A percentile compares a stretch with the other conserved stretches of the same genome.
Conservation (phyloP, 2,329 filamentous ascomycete genomes). For the Helotiales sp. region DNA sequence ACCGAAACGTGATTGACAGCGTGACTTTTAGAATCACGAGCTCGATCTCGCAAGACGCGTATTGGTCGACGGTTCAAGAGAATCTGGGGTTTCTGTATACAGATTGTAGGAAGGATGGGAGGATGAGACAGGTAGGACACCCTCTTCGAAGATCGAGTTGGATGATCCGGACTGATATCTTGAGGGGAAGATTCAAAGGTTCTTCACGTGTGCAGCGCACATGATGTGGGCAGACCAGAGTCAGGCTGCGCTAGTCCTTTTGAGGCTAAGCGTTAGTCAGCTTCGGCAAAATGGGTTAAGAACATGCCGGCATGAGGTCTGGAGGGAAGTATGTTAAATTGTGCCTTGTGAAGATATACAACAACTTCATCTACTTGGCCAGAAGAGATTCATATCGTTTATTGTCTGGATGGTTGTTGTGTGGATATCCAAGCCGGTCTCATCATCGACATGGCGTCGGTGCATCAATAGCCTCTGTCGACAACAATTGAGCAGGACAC, state of each 20-base stretch:
- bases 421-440: no score
- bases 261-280: not conserved
- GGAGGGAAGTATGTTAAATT: no score
- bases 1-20: slow-evolving; percentile 18
- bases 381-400: no score
- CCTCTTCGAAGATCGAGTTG: slow-evolving; percentile 5
- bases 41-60: slow-evolving; percentile 5
- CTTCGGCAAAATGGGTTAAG: not conserved
- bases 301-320: not conserved
- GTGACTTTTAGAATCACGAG: slow-evolving; percentile 30
- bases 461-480: not conserved
- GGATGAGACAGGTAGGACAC: slow-evolving; percentile 20
- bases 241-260: not conserved
- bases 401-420: no score
- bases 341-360: no score
- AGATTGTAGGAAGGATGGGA: slow-evolving; percentile 3
- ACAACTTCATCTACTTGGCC: no score
- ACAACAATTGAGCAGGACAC: not conserved
- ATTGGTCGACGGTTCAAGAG: slow-evolving; percentile 14
- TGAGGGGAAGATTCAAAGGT: slow-evolving; percentile 5
- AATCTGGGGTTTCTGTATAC: not conserved
- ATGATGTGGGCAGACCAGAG: not conserved
- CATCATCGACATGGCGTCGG: not conserved
- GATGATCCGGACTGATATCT: slow-evolving; percentile 11
- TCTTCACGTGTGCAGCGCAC: slow-evolving; percentile 14